Conservation (phyloP, 164 flowering plant genomes). For the Magnolia changhungtana region DNA sequence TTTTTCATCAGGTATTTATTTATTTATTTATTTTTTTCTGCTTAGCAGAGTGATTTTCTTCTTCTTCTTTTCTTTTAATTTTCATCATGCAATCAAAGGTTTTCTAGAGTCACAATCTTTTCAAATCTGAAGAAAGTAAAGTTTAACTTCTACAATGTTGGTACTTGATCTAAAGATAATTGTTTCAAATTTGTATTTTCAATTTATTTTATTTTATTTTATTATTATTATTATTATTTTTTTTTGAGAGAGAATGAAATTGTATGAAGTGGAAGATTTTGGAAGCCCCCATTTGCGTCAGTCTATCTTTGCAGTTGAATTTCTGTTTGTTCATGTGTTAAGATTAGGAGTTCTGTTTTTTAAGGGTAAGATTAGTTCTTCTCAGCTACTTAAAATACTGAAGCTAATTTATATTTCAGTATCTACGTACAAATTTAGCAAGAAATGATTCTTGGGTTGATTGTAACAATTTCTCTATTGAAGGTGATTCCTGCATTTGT, state of each 20-base stretch:
- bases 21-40: background rate
- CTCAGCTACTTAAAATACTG: background rate
- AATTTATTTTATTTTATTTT: too few species aligned
- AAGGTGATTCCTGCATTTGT: background rate
- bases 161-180: too few species aligned
- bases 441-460: background rate
- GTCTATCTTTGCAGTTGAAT: background rate
- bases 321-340: background rate
- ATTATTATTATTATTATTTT: too few species aligned
- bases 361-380: background rate
- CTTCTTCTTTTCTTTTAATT: too few species aligned
- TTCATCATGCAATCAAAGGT: too few species aligned
- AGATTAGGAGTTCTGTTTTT: background rate
- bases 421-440: background rate
- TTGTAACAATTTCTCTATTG: background rate
- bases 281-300: background rate
- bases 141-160: too few species aligned
- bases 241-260: too few species aligned
- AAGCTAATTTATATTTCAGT: background rate
- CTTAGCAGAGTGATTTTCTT: too few species aligned
- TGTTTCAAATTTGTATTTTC: too few species aligned
- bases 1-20: slow-evolving; percentile 67
- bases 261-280: too few species aligned
- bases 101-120: too few species aligned
- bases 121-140: too few species aligned